Evolutionary conservation across 1,139 yeast species (phyloP).

Genomic region (Hansenula lynferdii): DNA sequence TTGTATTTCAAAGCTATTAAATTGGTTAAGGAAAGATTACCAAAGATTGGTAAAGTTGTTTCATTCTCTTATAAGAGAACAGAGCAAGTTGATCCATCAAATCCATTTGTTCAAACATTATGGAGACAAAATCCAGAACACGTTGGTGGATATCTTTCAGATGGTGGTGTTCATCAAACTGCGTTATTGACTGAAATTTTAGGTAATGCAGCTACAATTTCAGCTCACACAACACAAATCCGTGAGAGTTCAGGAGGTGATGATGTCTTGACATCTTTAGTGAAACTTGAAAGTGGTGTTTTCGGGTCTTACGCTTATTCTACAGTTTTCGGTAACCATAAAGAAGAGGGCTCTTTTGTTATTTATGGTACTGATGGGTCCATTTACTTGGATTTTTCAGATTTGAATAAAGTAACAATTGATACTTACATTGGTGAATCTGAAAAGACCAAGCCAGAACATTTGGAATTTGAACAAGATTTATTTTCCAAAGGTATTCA

Average conservation of each 20-base stretch:
- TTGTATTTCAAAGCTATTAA: conserved; percentile 53
- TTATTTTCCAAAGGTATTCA: background rate
- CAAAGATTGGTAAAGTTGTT: conserved; percentile 66
- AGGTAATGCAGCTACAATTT: conserved; percentile 61
- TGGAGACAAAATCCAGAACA: conserved; percentile 89
- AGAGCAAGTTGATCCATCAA: conserved; percentile 62
- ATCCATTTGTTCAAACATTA: conserved; percentile 60
- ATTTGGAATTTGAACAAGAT: conserved; percentile 35
- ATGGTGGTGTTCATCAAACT: conserved; percentile 91
- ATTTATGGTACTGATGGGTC: conserved; percentile 77
- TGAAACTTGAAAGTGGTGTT: conserved; percentile 51
- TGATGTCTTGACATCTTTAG: conserved; percentile 65
- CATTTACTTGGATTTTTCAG: conserved; percentile 51
- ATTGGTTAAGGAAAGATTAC: conserved; percentile 46
- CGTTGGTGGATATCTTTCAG: conserved; percentile 81
- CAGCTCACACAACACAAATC: conserved; percentile 68
- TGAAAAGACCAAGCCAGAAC: conserved; percentile 33
- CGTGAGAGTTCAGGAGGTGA: conserved; percentile 69
- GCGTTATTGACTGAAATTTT: conserved; percentile 74
- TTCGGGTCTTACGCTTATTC: conserved; percentile 87
- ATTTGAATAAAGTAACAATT: conserved; percentile 40
- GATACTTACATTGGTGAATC: conserved; percentile 40
- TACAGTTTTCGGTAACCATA: conserved; percentile 77
- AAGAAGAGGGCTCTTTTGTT: conserved; percentile 54
- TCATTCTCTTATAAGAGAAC: conserved; percentile 74